These are phyloP conservation scores for Cronartium quercuum DNA, from an alignment of 1,284 basidiomycete genomes.

Conservation along the genomic window DNA sequence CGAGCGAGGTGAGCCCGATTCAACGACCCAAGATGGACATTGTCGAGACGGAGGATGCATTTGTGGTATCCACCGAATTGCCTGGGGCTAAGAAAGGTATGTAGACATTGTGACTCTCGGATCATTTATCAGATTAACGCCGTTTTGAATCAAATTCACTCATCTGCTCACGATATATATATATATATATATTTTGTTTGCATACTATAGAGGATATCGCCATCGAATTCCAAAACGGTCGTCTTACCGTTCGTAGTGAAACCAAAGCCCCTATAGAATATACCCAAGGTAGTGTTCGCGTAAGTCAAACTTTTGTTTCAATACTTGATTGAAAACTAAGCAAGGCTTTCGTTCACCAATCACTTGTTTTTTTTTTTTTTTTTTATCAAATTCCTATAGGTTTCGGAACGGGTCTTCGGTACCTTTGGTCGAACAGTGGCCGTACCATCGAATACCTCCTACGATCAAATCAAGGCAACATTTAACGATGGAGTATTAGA, in stretches of 20 bases:
- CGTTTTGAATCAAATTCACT: neutral
- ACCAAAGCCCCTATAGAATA: constrained; percentile 26
- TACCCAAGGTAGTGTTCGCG: constrained; percentile 16
- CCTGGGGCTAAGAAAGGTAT: constrained; percentile 35
- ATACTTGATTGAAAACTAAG: neutral
- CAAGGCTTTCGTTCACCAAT: neutral
- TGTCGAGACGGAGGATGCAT: constrained; percentile 21
- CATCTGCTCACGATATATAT: too few relatives aligned
- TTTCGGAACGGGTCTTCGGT: constrained; percentile 35
- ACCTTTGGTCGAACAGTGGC: constrained; percentile 21
- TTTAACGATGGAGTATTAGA: constrained; percentile 30
- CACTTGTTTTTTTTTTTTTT: too few relatives aligned
- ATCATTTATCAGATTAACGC: neutral
- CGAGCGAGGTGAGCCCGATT: constrained; percentile 3
- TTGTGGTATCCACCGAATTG: constrained; percentile 21
- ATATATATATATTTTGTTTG: neutral
- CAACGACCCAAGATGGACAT: constrained; percentile 33
- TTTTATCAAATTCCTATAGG: neutral
- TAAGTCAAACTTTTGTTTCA: neutral
- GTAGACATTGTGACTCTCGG: neutral
- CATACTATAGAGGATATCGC: constrained; percentile 24
- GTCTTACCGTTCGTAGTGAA: constrained; percentile 15
- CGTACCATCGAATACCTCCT: constrained; percentile 13
- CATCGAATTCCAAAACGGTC: constrained; percentile 31
- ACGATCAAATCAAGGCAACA: constrained; percentile 27